A percentile compares a stretch with the other conserved stretches of the same genome.
Evolutionary conservation across 768 basidiomycete species (phyloP).

Genomic region (Piloderma croceum): DNA sequence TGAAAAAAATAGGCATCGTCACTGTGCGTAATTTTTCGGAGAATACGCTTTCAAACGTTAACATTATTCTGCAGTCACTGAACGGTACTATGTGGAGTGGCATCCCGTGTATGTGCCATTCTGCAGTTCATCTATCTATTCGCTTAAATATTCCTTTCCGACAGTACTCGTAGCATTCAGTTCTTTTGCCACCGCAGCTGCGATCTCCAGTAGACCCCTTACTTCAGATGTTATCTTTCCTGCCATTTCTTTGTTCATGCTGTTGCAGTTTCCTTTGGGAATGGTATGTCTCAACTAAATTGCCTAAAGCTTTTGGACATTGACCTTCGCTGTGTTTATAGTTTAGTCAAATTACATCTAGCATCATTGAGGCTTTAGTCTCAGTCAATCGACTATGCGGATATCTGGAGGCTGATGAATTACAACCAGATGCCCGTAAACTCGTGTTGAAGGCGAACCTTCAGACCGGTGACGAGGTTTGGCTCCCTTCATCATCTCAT

Average conservation of each 20-base stretch:
- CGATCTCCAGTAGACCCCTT: constrained; percentile 56
- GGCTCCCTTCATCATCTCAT: background rate
- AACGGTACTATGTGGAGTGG: constrained; percentile 63
- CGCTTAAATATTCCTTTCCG: constrained; percentile 4
- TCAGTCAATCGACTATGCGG: constrained; percentile 72
- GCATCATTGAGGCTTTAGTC: constrained; percentile 81
- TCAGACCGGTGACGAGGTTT: constrained; percentile 56
- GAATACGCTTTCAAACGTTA: constrained; percentile 1
- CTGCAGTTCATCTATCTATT: background rate
- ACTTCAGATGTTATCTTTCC: constrained; percentile 94
- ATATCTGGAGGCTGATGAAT: constrained; percentile 74
- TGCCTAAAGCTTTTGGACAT: constrained; percentile 3
- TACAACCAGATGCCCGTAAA: constrained; percentile 73
- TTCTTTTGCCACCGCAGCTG: constrained; percentile 71
- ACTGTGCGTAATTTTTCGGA: constrained; percentile 41
- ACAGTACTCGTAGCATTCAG: constrained; percentile 72
- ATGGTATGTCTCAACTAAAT: constrained; percentile 54
- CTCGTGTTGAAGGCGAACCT: constrained; percentile 39
- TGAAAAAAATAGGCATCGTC: constrained; percentile 75
- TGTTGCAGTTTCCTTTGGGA: constrained; percentile 79
- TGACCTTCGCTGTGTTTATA: constrained; percentile 18
- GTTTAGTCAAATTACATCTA: constrained; percentile 70
- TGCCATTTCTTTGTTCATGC: constrained; percentile 85
- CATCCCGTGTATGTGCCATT: constrained; percentile 42
- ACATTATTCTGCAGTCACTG: constrained; percentile 36